A percentile compares a stretch with the other conserved stretches of the same genome.
phyloP scores from a whole-genome alignment of 768 basidiomycete genomes.

The Serendipita vermifera region DNA sequence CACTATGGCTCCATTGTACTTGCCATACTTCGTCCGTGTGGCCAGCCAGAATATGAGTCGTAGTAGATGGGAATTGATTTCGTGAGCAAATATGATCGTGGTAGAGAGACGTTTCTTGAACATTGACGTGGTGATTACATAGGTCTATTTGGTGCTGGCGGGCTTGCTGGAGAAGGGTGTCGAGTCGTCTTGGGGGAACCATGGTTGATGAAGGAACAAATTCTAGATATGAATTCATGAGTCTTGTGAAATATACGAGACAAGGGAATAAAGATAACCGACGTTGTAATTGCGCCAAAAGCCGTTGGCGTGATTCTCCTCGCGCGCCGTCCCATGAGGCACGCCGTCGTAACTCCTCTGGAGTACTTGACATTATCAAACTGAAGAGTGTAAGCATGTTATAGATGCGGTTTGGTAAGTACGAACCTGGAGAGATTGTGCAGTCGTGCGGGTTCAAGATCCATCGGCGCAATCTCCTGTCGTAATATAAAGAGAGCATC shows the following conservation, averaged over 20 bases:
- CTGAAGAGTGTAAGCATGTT: slow-evolving; percentile 30
- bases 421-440: slow-evolving; percentile 78
- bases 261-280: slow-evolving; percentile 11
- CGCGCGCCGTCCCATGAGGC: slow-evolving; percentile 84
- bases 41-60: slow-evolving; percentile 71
- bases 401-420: slow-evolving; percentile 10
- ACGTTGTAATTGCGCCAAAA: slow-evolving; percentile 80
- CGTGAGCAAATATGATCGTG: slow-evolving; percentile 74
- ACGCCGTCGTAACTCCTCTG: slow-evolving; percentile 66
- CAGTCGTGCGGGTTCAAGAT: slow-evolving; percentile 65
- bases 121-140: slow-evolving; percentile 74
- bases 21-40: slow-evolving; percentile 95
- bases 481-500: slow-evolving; percentile 76
- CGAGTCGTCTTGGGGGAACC: slow-evolving; percentile 83
- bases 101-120: slow-evolving; percentile 59
- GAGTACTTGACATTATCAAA: slow-evolving; percentile 83
- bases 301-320: slow-evolving; percentile 59
- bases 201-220: slow-evolving; percentile 85
- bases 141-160: slow-evolving; percentile 61
- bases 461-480: slow-evolving; percentile 74
- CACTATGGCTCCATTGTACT: slow-evolving; percentile 88
- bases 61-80: slow-evolving; percentile 69
- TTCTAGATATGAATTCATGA: slow-evolving; percentile 31
- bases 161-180: slow-evolving; percentile 76
- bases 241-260: neutral